These are phyloP conservation scores for Parathielavia appendiculata DNA, from an alignment of 495 filamentous ascomycete species.

Conservation along the genomic window DNA sequence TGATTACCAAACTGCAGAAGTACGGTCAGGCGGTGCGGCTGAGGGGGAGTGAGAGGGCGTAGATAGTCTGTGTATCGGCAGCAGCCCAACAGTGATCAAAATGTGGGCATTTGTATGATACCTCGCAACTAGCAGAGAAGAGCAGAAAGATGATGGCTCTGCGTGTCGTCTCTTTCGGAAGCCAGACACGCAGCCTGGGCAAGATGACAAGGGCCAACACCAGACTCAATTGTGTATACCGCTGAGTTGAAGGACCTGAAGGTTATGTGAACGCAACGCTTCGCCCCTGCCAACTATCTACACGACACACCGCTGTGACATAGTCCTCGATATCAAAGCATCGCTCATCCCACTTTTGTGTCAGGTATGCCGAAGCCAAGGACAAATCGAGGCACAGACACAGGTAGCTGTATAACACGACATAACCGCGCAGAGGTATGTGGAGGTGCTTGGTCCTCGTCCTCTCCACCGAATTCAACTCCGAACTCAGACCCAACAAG, in stretches of 20 bases:
- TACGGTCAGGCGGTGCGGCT: constrained; percentile 94
- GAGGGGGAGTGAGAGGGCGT: constrained; percentile 85
- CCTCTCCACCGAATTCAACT: neutral
- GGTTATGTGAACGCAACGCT: no score
- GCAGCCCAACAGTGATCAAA: neutral
- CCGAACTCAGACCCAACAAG: neutral
- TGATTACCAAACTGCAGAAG: constrained; percentile 98
- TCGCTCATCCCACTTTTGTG: no score
- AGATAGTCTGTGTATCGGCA: constrained; percentile 7
- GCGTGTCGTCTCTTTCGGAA: neutral
- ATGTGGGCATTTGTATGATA: constrained; percentile 1
- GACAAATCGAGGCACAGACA: neutral
- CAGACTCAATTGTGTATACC: no score
- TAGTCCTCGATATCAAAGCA: no score
- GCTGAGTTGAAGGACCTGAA: no score
- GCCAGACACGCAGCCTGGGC: no score
- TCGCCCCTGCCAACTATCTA: no score
- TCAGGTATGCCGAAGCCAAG: neutral
- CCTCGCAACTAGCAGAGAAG: neutral
- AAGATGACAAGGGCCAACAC: no score
- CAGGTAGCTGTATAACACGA: no score
- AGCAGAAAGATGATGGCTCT: neutral
- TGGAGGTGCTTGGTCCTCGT: neutral
- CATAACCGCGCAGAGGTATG: no score
- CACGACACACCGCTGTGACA: no score